Evolutionary conservation across 345 rosid species (phyloP), one percentile per base, ranked within the genome.

Genomic region (Diplotaxis tenuifolia): DNA sequence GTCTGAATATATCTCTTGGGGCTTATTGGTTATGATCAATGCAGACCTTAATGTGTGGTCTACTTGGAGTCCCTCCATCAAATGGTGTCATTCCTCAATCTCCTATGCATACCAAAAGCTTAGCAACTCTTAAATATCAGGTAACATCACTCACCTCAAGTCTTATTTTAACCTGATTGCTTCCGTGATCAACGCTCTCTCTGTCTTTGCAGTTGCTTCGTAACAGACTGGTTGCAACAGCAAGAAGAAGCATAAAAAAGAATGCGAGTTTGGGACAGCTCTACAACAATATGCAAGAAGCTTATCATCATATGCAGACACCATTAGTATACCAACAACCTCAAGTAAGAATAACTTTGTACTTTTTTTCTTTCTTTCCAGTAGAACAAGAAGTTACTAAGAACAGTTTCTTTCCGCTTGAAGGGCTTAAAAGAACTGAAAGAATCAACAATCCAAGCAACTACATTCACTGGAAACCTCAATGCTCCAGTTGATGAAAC

Each of bases 381-480:
- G 6, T 23, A 18, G 18, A 49, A 21, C 60, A 62, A 1, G 15
- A 9, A 55, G 16, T 42, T 42, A 29, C 14, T 70, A 25, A 65
- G 52, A 63, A 19, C 5, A 22, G 3, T 15, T 22, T 63, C 53
- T 22, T 14, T n/a, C 53, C 20, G 32, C 65, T 32, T 67, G 22
- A 79, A 93, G 97, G 98, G 97, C 60, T 81, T 91, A 66, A 93
- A 79, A 83, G 96, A 87, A 80, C 83, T 93, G 78, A 91, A 83
- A 82, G 98, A 91, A 64, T 87, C 98, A 68, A 91, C 96, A 47
- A 80, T 89, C 81, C 89, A 86, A 71, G 75, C 80, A 45, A 90
- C 89, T 14, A 89, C 97, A 50, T 89, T 92, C 52, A 80, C 86
- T 6, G 97, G 96, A 65, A 87, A 83, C 75, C 87, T 88, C 5